Base-by-base conservation (phyloP, 768 basidiomycete genomes). In the Calocera cornea region DNA sequence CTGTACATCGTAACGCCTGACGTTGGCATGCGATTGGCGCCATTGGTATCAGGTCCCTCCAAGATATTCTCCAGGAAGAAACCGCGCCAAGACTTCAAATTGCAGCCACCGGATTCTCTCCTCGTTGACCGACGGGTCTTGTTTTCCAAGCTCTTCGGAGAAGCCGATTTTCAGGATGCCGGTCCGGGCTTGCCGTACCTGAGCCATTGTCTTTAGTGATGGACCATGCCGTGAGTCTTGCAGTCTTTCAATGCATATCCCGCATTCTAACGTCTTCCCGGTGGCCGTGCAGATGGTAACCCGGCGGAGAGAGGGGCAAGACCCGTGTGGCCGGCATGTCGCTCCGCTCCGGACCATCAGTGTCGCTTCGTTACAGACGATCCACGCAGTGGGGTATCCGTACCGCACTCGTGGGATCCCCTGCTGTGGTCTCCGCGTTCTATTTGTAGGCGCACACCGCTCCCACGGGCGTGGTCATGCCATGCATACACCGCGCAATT, bases 201-300 rank as follows among this genome's bases (percentile, higher is more conserved):
- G 14, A 33, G 8, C 24, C 54, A 60, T 8, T 7, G 54, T 60
- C 54, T 33, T 27, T 60, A 60, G 54, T 60, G 16, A 60, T 33
- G 31, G 27, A 33, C 11, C 5, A 12, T 60, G 19, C 54, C 7
- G 54, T 60, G 54, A 60, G 27, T 10, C 3, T 60, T 11, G 24
- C 14, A 60, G 31, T 47, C 19, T 47, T 17, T 24, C 16, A 60
- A 60, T 11, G 31, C 11, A 19, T 16, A 12, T 27, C 24, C 31
- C 19, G 24, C 24, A 19, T 47, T 60, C 54, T 60, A 5, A 60
- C 54, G 31, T 27, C 24, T 60, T 60, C 54, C 54, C 54, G 54
- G 54, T 60, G 54, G 54, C 54, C 54, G 54, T 60, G 54, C 54
- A 60, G 54, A 31, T 60, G 54, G 31, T 5, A 33, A 60, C 54